Evolutionary conservation across 257 asterid species (phyloP), one percentile per base, ranked within the genome.

Genomic region (Thymus quinquecostatus): DNA sequence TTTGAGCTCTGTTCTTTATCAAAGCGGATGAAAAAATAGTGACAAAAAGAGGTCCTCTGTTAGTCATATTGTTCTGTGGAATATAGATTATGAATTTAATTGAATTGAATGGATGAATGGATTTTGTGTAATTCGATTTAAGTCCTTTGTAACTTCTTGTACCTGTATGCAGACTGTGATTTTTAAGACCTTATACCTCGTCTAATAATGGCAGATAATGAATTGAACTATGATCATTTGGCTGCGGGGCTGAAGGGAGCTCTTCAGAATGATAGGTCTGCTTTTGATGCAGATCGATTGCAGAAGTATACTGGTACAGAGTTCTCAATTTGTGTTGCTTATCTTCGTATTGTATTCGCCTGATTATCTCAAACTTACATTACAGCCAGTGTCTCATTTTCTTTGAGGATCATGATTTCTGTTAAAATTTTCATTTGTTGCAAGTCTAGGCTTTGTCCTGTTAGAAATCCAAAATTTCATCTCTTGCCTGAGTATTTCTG

Each of bases 201-300:
- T 45, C 54, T 69, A 63, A 60, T 78, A 65, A 62, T 75, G 84
- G 70, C 69, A 95, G 99, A 95, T 75, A 77, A 85, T 77, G 98
- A 92, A 45, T 61, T 95, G 86, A 89, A 76, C 64, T 95, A 95
- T 73, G 99, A 89, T 77, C 88, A 89, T 82, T 81, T 95, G 79
- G 99, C 98, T 69, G 85, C 82, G 49, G 98, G 99, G 60, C 60
- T 95, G 66, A 92, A 88, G 84, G 93, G 68, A 78, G 87, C 95
- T 76, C 96, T 92, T 74, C 84, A 82, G 78, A 85, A 79, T 60
- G 98, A 95, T 78, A 86, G 82, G 74, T 83, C 94, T 64, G 97
- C 96, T 59, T 89, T 92, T 58, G 96, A 92, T 86, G 99, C 97
- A 2, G 96, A 84, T 74, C 91, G 96, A 40, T 81, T 95, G 55